Base-by-base conservation (phyloP, 495 filamentous ascomycete genomes). In the Talaromyces thailandensis region DNA sequence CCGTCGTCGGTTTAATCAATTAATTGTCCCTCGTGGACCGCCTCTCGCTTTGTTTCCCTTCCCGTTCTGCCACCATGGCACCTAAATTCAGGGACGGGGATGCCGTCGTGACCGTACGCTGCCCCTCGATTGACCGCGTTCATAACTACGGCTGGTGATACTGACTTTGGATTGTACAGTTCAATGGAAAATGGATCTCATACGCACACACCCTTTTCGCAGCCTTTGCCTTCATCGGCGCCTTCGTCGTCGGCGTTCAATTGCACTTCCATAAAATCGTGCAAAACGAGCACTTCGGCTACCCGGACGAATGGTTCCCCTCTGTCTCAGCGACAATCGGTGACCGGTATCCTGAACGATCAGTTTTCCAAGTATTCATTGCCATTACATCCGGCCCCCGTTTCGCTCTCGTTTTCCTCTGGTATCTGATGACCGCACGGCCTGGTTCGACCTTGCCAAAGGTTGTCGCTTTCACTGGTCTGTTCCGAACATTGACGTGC, bases 301-400 rank as follows among this genome's bases (percentile, higher is more conserved):
- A 96, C 74, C 95, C 95, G 1, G 79, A 96, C 45, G 95, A 99
- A 82, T 99, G 95, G 95, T 98, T 99, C 66, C 95, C 95, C 43
- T 99, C 95, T 24, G 95, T 99, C 26, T 97, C 93, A 29, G 86
- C 95, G 14, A 97, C 95, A n/a, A 99, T 99, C 73, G 95, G 95
- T 64, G 95, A 99, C 68, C 87, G 94, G 32, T 98, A 98, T 71
- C 95, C 95, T 29, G 95, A 99, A 72, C 87, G 95, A 53, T 96
- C 94, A 16, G 86, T 98, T 63, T 99, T 98, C 73, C 92, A 95
- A 82, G 68, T 98, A 58, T 96, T 98, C 69, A 99, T 99, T 68
- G 93, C 93, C 57, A 87, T 98, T 62, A 96, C 93, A 50, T 98
- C 95, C 37, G 90, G 91, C 56, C 93, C 95, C 70, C 86, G 95